A percentile compares a stretch with the other conserved stretches of the same genome.
Conservation (phyloP, 202 grass and related monocot genomes). For the Carex sylvatica region DNA sequence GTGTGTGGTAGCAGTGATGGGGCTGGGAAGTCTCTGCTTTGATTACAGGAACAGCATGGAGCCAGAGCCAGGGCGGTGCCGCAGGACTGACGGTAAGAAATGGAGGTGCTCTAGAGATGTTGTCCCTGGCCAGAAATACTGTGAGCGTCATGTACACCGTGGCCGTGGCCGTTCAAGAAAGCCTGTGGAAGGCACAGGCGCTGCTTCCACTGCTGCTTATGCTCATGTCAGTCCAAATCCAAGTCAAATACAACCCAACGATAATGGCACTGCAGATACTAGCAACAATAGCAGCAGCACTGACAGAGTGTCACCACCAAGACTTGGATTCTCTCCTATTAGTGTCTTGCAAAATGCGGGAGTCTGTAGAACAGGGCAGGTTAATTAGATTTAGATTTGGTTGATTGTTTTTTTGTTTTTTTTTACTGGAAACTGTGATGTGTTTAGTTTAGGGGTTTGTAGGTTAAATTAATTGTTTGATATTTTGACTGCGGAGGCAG, state of each 20-base stretch:
- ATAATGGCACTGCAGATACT: background rate
- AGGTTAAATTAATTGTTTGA: background rate
- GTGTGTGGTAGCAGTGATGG: slow-evolving; percentile 49
- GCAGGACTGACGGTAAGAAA: slow-evolving; percentile 95
- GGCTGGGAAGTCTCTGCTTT: slow-evolving; percentile 81
- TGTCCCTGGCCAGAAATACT: slow-evolving; percentile 93
- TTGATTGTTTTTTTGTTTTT: background rate
- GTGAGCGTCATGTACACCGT: slow-evolving; percentile 94
- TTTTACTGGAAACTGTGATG: background rate
- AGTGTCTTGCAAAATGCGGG: slow-evolving; percentile 35
- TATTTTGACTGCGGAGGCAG: background rate
- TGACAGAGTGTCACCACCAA: slow-evolving; percentile 14
- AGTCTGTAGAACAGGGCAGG: slow-evolving; percentile 24
- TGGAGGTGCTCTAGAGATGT: slow-evolving; percentile 97
- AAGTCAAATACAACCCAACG: background rate
- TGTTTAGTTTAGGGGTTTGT: background rate
- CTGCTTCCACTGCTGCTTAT: background rate
- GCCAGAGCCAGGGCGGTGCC: slow-evolving; percentile 90
- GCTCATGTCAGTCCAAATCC: background rate
- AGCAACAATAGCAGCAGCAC: background rate
- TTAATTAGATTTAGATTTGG: slow-evolving; percentile 16
- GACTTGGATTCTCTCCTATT: slow-evolving; percentile 54
- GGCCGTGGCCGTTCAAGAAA: slow-evolving; percentile 99
- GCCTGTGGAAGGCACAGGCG: slow-evolving; percentile 66
- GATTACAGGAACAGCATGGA: slow-evolving; percentile 97